Conservation (phyloP, 2,329 filamentous ascomycete species). For the Aspergillus sp. region DNA sequence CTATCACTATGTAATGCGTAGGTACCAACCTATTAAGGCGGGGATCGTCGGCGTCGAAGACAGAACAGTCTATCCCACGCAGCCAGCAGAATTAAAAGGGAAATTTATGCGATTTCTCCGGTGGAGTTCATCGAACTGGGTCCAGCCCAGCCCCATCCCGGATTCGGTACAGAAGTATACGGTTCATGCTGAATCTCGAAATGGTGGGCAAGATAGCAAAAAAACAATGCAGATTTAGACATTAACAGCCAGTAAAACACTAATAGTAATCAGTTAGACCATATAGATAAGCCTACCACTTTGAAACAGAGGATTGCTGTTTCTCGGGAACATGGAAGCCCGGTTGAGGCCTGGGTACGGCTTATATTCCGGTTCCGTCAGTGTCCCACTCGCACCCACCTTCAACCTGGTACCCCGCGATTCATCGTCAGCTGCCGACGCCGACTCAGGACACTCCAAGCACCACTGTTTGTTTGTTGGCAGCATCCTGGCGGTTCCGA, state of each 20-base stretch:
- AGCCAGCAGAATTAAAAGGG: not conserved
- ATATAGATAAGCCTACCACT: no score
- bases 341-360: not conserved
- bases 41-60: not conserved
- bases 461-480: not conserved
- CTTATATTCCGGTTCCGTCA: not conserved
- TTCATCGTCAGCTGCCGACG: not conserved
- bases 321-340: not conserved
- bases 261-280: no score
- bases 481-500: not conserved
- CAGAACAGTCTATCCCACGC: not conserved
- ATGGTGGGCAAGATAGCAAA: not conserved
- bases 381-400: not conserved
- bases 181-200: not conserved
- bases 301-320: no score
- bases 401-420: not conserved
- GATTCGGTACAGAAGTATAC: not conserved
- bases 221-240: no score
- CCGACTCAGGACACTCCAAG: not conserved
- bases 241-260: not conserved
- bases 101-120: conserved; percentile 1
- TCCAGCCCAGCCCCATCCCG: not conserved
- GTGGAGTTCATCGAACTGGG: not conserved
- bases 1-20: not conserved
- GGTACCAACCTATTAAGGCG: not conserved